Evolutionary conservation across 2,329 filamentous ascomycete genomes (phyloP), one percentile per base, ranked within the genome.

Genomic region (Dothistroma septosporum): DNA sequence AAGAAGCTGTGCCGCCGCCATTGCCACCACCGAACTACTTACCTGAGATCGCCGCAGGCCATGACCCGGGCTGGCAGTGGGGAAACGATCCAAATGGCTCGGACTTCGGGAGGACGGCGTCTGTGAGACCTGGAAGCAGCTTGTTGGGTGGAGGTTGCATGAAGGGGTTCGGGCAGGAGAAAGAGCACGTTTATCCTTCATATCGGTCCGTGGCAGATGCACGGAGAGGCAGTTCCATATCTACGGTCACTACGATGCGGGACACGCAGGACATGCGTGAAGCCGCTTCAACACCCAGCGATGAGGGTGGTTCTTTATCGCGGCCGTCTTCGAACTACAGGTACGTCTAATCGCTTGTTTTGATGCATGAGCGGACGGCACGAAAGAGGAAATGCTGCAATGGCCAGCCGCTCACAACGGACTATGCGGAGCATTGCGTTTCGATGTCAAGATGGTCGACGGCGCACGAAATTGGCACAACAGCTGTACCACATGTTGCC

Each of bases 31-130:
- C 86, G 56, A 80, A 79, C 73, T 76, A 81, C 70, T 81, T 88
- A 61, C 78, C 79, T 66, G 82, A 85, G 52, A 68, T 72, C 75
- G 85, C 65, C 76, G 79, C 67, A 73, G 85, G 84, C 37, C 79
- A 82, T 68, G 86, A 88, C 73, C 79, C 82, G 58, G 85, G 82
- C 62, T 88, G 85, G 85, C 77, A 82, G 72, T 85, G 83, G 80
- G 83, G 81, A 64, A 87, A 88, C 74, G 78, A 78, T 55, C 77
- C 77, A 50, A 78, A 76, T 61, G 74, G 79, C 56, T 72, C 75
- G 54, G 76, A 79, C 65, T 80, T 82, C 71, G 78, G 78, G 57
- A 76, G 77, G 55, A 73, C 73, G 60, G 75, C 75, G 62, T 76
- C 76, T 52, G 74, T 82, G 54, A 82, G 78, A 69, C 75, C 77